phyloP scores from a whole-genome alignment of 2,329 filamentous ascomycete species.

The Balansia obtecta region DNA sequence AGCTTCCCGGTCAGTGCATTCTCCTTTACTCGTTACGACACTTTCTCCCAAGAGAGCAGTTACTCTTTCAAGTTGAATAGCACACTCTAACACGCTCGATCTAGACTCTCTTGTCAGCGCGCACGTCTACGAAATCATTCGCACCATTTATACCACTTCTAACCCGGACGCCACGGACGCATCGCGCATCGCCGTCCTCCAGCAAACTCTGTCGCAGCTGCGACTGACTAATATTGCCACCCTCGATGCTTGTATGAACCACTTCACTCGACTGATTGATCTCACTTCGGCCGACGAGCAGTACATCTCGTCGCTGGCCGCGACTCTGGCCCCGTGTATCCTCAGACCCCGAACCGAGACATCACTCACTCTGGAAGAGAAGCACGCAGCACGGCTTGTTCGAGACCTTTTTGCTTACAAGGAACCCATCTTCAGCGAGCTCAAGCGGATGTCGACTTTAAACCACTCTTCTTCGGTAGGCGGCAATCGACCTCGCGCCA shows the following conservation, averaged over 20 bases:
- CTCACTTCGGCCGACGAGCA: constrained; percentile 89
- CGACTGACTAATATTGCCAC: constrained; percentile 96
- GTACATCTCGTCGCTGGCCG: constrained; percentile 65
- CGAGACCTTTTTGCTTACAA: constrained; percentile 90
- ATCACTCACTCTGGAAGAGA: constrained; percentile 89
- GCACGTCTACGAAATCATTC: constrained; percentile 96
- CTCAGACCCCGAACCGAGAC: constrained; percentile 79
- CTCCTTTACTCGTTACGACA: neutral
- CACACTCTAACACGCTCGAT: constrained; percentile 12
- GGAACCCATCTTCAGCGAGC: constrained; percentile 85
- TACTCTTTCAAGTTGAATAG: neutral
- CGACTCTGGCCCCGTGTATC: constrained; percentile 69
- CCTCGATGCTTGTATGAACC: constrained; percentile 95
- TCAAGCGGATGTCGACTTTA: constrained; percentile 76
- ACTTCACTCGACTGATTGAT: constrained; percentile 94
- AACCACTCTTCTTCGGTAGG: constrained; percentile 48
- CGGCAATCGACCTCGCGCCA: constrained; percentile 61
- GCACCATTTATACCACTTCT: constrained; percentile 86
- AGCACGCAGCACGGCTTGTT: constrained; percentile 79
- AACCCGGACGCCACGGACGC: constrained; percentile 64
- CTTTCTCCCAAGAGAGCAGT: neutral
- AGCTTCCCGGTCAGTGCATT: constrained; percentile 65
- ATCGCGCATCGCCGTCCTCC: constrained; percentile 76
- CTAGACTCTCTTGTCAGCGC: constrained; percentile 94
- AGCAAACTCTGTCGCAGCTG: constrained; percentile 89